Base-by-base conservation (phyloP, 129 eudicot genomes). In the Cynara cardunculus region DNA sequence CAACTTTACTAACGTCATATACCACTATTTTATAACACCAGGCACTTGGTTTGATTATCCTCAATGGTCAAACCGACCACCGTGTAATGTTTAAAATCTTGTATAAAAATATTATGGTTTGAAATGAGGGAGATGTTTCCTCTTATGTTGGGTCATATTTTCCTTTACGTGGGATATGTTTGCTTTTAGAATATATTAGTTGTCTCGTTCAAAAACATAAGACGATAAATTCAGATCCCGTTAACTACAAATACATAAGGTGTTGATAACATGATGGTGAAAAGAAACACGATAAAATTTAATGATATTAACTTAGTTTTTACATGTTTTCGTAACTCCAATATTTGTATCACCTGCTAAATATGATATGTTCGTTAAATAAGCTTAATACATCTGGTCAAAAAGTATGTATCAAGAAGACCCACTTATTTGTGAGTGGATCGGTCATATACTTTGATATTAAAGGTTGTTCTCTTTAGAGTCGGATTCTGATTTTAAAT, bases 381-480 rank as follows among this genome's bases (percentile, higher is more conserved):
- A 37, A 35, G 59, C n/a, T 72, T 72, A 25, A 34, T 37, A 72
- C 59, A 72, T 37, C 61, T 72, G 76, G 76, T 37, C 21, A 39
- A 19, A 69, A 34, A 72, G 4, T 70, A 70, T 24, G 18, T 35
- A 10, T 19, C 30, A 35, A 72, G 16, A 71, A 32, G 27, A 37
- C 56, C 21, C n/a, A 41, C 56, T n/a, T 22, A 6, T 76, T 37
- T 34, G 25, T 19, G 27, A 61, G 30, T 35, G 72, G 25, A 62
- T 76, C 34, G 72, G 80, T 76, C 80, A 8, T 62, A 30, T 62
- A 30, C 80, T 76, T 32, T 12, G 72, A 62, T 32, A 30, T 76
- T 61, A 32, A 46, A 46, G 71, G 31, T 25, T 28, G 10, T 21
- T 76, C 34, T 19, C 26, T 61, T 56, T 34, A 9, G 21, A n/a